Conservation (phyloP, 2,329 filamentous ascomycete species). For the Endocalyx cinctus region DNA sequence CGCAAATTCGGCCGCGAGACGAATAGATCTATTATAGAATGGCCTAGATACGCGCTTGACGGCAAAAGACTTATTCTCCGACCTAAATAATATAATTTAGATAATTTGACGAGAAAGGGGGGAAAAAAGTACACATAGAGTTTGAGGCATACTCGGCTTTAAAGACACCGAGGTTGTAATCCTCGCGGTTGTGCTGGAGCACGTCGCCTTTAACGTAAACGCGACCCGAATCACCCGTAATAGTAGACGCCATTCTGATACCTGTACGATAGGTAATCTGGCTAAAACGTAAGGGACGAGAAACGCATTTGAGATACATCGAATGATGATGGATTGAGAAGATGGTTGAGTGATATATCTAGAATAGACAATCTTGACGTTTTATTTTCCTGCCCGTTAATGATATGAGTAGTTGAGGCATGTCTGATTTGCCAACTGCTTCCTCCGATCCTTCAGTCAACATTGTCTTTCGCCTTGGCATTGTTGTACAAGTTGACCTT, state of each 20-base stretch:
- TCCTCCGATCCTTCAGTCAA: too few species aligned
- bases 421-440: too few species aligned
- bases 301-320: constrained; percentile 6
- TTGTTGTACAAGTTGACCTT: too few species aligned
- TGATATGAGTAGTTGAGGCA: too few species aligned
- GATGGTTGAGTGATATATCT: too few species aligned
- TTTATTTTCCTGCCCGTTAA: too few species aligned
- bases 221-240: constrained; percentile 31
- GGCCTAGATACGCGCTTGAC: constrained; percentile 26
- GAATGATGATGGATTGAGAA: too few species aligned
- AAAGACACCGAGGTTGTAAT: constrained; percentile 20
- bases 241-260: constrained; percentile 28
- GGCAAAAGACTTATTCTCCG: constrained; percentile 25
- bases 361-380: too few species aligned
- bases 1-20: constrained; percentile 27
- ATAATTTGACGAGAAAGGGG: constrained; percentile 1
- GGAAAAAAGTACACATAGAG: constrained; percentile 11
- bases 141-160: constrained; percentile 29
- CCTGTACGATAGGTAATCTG: constrained; percentile 10
- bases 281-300: constrained; percentile 3
- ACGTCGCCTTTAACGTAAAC: constrained; percentile 27
- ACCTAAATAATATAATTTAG: constrained; percentile 21
- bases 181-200: constrained; percentile 22
- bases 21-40: constrained; percentile 27
- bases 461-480: too few species aligned